Evolutionary conservation across 2,329 filamentous ascomycete species (phyloP), one percentile per base, ranked within the genome.

Genomic region (Myriosclerotinia duriaeana): DNA sequence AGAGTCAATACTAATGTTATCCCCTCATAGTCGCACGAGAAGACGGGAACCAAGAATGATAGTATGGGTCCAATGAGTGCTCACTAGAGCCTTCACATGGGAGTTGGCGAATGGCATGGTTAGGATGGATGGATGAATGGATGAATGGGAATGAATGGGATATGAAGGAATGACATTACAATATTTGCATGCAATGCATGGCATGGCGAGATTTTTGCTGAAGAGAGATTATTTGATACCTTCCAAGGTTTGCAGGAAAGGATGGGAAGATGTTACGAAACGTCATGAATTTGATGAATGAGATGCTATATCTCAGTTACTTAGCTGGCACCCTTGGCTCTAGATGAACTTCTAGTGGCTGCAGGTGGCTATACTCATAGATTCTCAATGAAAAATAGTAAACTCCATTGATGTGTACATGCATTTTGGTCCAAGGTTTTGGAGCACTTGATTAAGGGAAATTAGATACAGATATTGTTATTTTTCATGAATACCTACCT

Each of bases 31-130:
- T 70, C 67, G 26, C 60, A 65, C 3, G 77, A 76, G 67, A 74
- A 77, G 65, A 71, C 73, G 68, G 77, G 77, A n/a, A 65, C 70
- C 58, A 76, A 72, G 71, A 76, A 76, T 64, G 75, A 76, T 61
- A 74, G 70, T 69, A 73, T 72, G 69, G 74, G 74, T 22, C 0
- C 69, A 20, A 71, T 70, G 46, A 60, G 55, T 60, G 73, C 59
- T 61, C 75, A 76, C 68, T 76, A 74, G 67, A 69, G n/a, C 53
- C 44, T 50, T 56, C 22, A 44, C 48, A 36, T 58, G 9, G 54
- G 53, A 42, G 54, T 60, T 66, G 38, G 58, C 38, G 48, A 66
- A 53, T 60, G 55, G 64, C 38, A 50, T 36, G 59, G 46, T 20
- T 60, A 59, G 50, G 34, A 34, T 53, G 36, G 65, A 38, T 20